A percentile compares a stretch with the other conserved stretches of the same genome.
phyloP scores from a whole-genome alignment of 2,329 filamentous ascomycete genomes.

The Fonsecaea monophora region DNA sequence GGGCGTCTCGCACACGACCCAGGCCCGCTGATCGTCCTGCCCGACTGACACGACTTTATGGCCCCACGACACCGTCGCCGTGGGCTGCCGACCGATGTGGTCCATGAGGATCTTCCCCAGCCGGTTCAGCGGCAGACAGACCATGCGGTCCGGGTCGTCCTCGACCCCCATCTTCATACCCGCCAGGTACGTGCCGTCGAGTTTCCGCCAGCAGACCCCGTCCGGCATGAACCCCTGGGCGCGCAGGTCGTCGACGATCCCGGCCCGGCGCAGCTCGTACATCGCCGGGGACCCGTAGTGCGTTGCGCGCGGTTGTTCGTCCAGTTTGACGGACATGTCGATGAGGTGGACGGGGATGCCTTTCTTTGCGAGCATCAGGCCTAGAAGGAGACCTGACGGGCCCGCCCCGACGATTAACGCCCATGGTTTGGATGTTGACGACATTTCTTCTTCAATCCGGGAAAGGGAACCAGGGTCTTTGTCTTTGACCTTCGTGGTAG shows the following conservation, averaged over 20 bases:
- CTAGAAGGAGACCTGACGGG: slow-evolving; percentile 45
- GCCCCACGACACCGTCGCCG: slow-evolving; percentile 52
- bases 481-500: background rate
- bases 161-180: slow-evolving; percentile 44
- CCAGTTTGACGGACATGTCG: slow-evolving; percentile 61
- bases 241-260: slow-evolving; percentile 61
- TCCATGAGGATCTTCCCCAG: slow-evolving; percentile 52
- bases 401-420: slow-evolving; percentile 45
- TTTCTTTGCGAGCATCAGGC: slow-evolving; percentile 43
- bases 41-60: slow-evolving; percentile 45
- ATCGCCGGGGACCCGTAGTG: slow-evolving; percentile 67
- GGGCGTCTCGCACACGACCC: slow-evolving; percentile 33
- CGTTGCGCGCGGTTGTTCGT: slow-evolving; percentile 68
- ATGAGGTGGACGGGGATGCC: slow-evolving; percentile 49
- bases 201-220: slow-evolving; percentile 55
- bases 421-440: slow-evolving; percentile 17
- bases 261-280: slow-evolving; percentile 64
- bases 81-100: slow-evolving; percentile 46
- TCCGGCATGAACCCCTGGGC: slow-evolving; percentile 52
- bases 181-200: slow-evolving; percentile 47
- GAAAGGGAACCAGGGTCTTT: background rate
- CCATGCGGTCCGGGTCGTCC: slow-evolving; percentile 48
- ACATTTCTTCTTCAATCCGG: background rate
- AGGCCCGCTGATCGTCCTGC: slow-evolving; percentile 34
- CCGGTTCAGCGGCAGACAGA: slow-evolving; percentile 53